Evolutionary conservation across 345 rosid species (phyloP).

Genomic region (Anastatica hierochuntica): DNA sequence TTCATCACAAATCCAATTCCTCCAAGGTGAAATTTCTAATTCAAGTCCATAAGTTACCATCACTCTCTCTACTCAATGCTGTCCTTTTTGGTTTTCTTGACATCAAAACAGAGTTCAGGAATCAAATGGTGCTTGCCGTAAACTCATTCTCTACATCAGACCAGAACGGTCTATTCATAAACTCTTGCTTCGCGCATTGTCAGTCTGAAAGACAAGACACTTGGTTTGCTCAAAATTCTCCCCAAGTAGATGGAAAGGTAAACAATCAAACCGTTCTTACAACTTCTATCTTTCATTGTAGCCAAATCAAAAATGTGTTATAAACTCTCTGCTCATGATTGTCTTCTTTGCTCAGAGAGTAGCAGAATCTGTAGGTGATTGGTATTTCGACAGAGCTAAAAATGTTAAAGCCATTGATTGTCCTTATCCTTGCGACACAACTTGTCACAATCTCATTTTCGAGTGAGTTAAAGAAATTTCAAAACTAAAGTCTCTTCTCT

Average conservation of each 20-base stretch:
- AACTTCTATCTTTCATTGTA: no score
- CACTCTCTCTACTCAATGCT: not conserved
- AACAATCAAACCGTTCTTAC: not conserved
- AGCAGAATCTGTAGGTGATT: conserved; percentile 84
- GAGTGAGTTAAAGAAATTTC: conserved; percentile 37
- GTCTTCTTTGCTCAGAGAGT: conserved; percentile 38
- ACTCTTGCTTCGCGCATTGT: conserved; percentile 94
- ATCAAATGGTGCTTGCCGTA: conserved; percentile 54
- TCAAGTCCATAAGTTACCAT: no score
- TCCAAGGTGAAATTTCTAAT: conserved; percentile 42
- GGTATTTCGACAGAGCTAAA: conserved; percentile 57
- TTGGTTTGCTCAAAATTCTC: conserved; percentile 78
- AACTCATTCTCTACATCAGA: conserved; percentile 38
- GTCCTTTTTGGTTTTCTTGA: not conserved
- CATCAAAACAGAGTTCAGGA: conserved; percentile 57
- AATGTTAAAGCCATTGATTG: conserved; percentile 53
- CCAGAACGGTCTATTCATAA: conserved; percentile 73
- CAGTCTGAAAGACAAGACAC: conserved; percentile 84
- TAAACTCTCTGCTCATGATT: not conserved
- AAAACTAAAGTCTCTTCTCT: not conserved
- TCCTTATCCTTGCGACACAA: conserved; percentile 67
- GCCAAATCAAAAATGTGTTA: conserved; percentile 1
- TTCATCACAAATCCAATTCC: conserved; percentile 51
- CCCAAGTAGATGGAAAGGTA: conserved; percentile 51
- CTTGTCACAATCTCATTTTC: conserved; percentile 74